Base-by-base conservation (phyloP, 495 filamentous ascomycete genomes). In the Trichoderma parareesei region DNA sequence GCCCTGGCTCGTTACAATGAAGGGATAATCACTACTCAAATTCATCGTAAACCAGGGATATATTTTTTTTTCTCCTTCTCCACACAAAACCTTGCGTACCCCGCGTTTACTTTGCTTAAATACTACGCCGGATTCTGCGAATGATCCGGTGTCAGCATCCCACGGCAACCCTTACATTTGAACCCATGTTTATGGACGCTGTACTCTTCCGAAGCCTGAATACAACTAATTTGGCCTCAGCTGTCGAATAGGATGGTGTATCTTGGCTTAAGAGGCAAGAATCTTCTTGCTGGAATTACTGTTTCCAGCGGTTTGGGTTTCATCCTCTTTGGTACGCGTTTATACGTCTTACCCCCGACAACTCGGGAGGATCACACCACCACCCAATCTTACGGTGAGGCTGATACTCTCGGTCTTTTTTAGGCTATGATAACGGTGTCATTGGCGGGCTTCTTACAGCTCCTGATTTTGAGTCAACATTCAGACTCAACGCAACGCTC, bases 381-480 rank as follows among this genome's bases (percentile, higher is more conserved):
- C 27, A 27, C 27, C 27, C 27, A 2, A 27, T 27, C 27, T 27
- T 27, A 27, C 27, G 27, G 27, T 27, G 27, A 27, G 11, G 27
- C 27, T 57, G 8, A 57, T 57, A 14, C 3, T 18, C 46, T 49
- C 9, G 6, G 5, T n/a, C 8, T 35, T 4, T 37, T 6, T 0
- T 57, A 57, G 53, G 53, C 35, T 57, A 57, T 37, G 53, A 57
- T 7, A 57, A 57, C 18, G 53, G 53, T 14, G 53, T 57, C 11
- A 57, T 57, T 14, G 53, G 53, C 2, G 53, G 53, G 9, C 11
- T 57, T 8, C 53, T 57, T 9, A 57, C 53, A 3, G 53, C 53
- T 57, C 53, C 53, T 16, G 53, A 57, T n/a, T 57, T 57, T 8
- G 53, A 57, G 37, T 33, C 53, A 38, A 57, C 53, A 14, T 57